These are phyloP conservation scores for Cryphonectria parasitica DNA, from an alignment of 2,329 filamentous ascomycete genomes.

Conservation along the genomic window DNA sequence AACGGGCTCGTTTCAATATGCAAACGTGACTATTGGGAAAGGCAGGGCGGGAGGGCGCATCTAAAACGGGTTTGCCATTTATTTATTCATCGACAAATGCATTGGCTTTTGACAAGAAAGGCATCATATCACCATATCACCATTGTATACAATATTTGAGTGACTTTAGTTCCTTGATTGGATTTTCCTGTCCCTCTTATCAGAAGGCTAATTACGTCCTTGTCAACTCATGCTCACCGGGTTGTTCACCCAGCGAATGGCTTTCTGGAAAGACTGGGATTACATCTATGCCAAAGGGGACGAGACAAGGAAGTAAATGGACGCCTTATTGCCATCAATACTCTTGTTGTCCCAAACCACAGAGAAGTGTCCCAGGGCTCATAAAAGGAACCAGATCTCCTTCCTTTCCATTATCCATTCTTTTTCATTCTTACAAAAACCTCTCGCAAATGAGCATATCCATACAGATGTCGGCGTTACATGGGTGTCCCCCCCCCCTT, in stretches of 20 bases:
- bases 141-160: neutral
- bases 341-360: neutral
- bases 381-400: neutral
- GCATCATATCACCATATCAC: neutral
- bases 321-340: too few relatives aligned
- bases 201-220: neutral
- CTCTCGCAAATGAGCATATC: neutral
- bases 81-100: neutral
- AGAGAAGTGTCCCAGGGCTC: neutral
- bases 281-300: neutral
- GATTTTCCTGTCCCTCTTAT: neutral
- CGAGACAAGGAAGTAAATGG: neutral
- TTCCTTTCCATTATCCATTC: neutral
- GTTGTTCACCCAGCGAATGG: constrained; percentile 3
- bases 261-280: neutral
- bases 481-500: neutral
- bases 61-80: neutral
- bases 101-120: neutral
- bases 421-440: neutral
- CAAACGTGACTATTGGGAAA: neutral
- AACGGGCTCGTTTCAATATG: neutral
- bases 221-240: neutral
- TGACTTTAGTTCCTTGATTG: neutral
- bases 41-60: neutral
- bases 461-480: neutral